Conservation (phyloP, 2,329 filamentous ascomycete species). For the Akanthomyces muscarius region DNA sequence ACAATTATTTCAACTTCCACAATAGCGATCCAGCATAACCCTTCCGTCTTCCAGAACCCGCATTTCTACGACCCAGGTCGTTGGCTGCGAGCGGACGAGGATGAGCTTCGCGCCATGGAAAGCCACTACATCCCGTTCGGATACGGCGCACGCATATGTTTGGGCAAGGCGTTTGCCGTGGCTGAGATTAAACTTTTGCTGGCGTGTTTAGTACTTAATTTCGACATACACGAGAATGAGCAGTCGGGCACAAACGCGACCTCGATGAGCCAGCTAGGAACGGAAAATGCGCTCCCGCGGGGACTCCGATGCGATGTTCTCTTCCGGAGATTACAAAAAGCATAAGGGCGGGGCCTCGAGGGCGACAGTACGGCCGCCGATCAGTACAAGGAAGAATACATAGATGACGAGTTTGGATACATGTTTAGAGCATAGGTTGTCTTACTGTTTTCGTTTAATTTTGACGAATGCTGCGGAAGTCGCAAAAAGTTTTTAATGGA, state of each 20-base stretch:
- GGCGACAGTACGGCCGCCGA: neutral
- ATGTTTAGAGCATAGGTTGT: neutral
- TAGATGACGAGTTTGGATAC: neutral
- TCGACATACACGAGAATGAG: constrained; percentile 9
- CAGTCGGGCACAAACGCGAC: neutral
- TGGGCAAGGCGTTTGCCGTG: constrained; percentile 1
- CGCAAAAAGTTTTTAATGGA: neutral
- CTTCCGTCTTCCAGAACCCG: constrained; percentile 3
- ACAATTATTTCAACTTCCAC: constrained; percentile 4
- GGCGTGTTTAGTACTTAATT: neutral
- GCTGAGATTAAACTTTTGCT: constrained; percentile 3
- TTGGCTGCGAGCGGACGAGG: constrained; percentile 7
- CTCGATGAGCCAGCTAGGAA: constrained; percentile 6
- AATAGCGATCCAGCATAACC: constrained; percentile 5
- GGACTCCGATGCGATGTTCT: constrained; percentile 5
- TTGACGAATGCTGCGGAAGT: neutral
- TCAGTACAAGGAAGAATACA: neutral
- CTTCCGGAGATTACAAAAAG: constrained; percentile 5
- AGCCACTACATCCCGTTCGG: constrained; percentile 7
- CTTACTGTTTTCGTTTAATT: neutral
- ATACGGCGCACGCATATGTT: neutral
- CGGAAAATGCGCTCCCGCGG: constrained; percentile 8
- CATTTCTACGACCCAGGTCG: constrained; percentile 11
- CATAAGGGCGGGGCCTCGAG: neutral
- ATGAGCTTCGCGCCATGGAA: constrained; percentile 6